Base-by-base conservation (phyloP, 2,329 filamentous ascomycete species). In the Ramichloridium luteum region DNA sequence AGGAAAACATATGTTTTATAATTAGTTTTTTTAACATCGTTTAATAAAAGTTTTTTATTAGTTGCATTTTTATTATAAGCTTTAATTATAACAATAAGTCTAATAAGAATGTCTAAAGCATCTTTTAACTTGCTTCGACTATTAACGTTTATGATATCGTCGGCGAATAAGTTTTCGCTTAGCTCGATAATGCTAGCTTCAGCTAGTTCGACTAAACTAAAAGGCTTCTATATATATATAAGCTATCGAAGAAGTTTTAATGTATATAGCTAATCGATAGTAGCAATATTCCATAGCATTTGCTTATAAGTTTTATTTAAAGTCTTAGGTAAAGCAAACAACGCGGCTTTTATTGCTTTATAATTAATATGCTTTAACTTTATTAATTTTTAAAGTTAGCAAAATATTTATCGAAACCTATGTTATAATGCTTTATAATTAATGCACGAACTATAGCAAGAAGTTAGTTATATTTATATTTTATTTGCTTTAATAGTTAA, bases 321-420 rank as follows among this genome's bases (percentile, higher is more conserved):
- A 13, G 39, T 48, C 16, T 13, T 4, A 0, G 46, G 49, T 4
- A 50, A 35, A 15, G 36, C 12, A 3, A n/a, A 13, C 11, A 52
- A 30, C 4, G 34, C 38, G 2, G 30, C 25, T 22, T 38, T 27
- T 3, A 49, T 29, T n/a, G 8, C 29, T 22, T 32, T 45, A 2
- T 38, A 42, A 29, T 28, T 43, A 12, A 31, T 36, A 13, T 35
- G 38, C 18, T 43, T 40, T 4, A 38, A 29, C 23, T 35, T 43
- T 25, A 41, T 39, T 12, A 51, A 39, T 38, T 39, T 40, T 15
- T 49, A 31, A 18, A 50, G 22, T 33, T 50, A 43, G 18, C 46
- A 49, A 28, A 28, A 42, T 10, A 34, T 47, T 44, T 45, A 51
- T 25, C 47, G 30, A 25, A 51, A 51, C 47, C 47, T 51, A 25